A percentile compares a stretch with the other conserved stretches of the same genome.
Conservation (phyloP, 441 rosid species). For the Breynia disticha region DNA sequence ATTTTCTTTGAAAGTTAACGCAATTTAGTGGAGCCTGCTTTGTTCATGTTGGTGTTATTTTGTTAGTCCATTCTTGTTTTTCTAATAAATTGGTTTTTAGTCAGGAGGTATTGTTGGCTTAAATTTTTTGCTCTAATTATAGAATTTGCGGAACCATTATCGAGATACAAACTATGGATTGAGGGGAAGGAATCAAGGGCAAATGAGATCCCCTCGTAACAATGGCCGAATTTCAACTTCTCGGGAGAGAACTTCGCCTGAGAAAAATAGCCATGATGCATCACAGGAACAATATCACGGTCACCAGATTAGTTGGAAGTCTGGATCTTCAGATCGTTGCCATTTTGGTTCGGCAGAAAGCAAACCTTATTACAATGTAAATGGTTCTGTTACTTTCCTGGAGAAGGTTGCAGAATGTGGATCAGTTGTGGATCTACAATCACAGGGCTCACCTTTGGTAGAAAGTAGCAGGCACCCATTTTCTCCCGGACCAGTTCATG, state of each 20-base stretch:
- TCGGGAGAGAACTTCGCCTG: slow-evolving; percentile 30
- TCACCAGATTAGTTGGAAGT: slow-evolving; percentile 28
- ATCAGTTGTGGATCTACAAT: slow-evolving; percentile 24
- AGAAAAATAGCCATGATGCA: slow-evolving; percentile 34
- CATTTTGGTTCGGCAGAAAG: slow-evolving; percentile 31
- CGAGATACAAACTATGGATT: slow-evolving; percentile 34
- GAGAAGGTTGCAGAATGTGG: slow-evolving; percentile 36
- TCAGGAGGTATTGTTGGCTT: slow-evolving; percentile 11
- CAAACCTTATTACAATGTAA: slow-evolving; percentile 22
- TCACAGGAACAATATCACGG: slow-evolving; percentile 20
- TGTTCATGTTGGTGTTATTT: background rate
- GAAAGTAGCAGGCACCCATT: slow-evolving; percentile 24
- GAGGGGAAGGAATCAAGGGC: slow-evolving; percentile 43
- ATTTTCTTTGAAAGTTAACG: too few relatives aligned
- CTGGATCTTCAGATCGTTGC: slow-evolving; percentile 30
- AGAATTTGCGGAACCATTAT: slow-evolving; percentile 63
- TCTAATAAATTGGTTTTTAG: slow-evolving; percentile 5
- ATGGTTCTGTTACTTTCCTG: slow-evolving; percentile 31
- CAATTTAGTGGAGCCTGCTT: too few relatives aligned
- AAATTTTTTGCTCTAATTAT: slow-evolving; percentile 14
- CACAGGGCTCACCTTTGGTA: slow-evolving; percentile 10
- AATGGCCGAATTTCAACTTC: slow-evolving; percentile 32
- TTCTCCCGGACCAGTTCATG: slow-evolving; percentile 17
- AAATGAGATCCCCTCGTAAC: slow-evolving; percentile 45
- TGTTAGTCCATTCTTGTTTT: background rate